Conservation (phyloP, 2,329 filamentous ascomycete genomes). For the Eutypella sp. region DNA sequence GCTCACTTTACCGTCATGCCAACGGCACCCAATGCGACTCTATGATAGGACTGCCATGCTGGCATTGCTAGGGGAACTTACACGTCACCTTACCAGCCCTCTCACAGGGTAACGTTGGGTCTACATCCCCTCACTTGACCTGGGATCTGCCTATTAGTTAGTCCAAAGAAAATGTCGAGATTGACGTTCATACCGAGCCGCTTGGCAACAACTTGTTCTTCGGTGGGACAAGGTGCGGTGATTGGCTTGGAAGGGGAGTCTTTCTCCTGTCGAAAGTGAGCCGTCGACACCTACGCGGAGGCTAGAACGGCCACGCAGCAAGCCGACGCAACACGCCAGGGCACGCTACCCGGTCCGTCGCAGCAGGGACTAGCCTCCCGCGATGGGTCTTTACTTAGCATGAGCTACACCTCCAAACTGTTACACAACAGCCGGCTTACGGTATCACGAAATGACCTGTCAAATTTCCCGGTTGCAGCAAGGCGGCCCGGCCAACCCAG, state of each 20-base stretch:
- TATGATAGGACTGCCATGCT: background rate
- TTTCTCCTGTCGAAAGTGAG: slow-evolving; percentile 4
- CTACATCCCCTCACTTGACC: background rate
- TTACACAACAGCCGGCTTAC: background rate
- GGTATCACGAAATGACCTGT: background rate
- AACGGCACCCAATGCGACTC: background rate
- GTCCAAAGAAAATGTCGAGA: background rate
- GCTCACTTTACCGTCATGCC: background rate
- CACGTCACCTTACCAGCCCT: background rate
- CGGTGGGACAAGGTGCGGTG: slow-evolving; percentile 13
- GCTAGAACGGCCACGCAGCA: background rate
- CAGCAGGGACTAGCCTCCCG: background rate
- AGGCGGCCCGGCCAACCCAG: background rate
- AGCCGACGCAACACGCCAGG: background rate
- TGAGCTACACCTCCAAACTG: background rate
- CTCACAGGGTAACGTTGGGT: background rate
- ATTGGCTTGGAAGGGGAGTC: slow-evolving; percentile 10
- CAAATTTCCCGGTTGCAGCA: background rate
- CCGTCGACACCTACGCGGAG: background rate
- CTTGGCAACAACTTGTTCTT: slow-evolving; percentile 1
- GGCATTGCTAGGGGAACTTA: background rate
- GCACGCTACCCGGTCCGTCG: background rate
- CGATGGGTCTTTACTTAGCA: background rate
- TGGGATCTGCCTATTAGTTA: background rate
- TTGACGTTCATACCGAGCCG: background rate